Evolutionary conservation across 495 filamentous ascomycete genomes (phyloP).

Genomic region (Sordaria brevicollis): DNA sequence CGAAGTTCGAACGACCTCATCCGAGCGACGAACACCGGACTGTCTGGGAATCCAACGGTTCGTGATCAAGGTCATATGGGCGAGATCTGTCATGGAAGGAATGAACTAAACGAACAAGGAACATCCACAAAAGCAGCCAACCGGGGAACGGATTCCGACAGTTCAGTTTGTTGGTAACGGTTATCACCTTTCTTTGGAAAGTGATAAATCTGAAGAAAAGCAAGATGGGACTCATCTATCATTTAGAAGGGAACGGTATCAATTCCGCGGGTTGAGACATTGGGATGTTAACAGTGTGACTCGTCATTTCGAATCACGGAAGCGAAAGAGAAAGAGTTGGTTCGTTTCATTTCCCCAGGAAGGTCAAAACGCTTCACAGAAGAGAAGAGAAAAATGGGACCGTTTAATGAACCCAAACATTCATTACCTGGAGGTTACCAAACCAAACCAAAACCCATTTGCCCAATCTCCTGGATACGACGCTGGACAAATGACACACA

Average conservation of each 20-base stretch:
- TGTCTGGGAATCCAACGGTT: background rate
- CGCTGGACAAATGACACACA: background rate
- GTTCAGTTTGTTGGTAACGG: background rate
- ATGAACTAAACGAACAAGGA: background rate
- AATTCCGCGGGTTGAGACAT: background rate
- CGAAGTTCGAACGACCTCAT: background rate
- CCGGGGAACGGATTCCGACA: background rate
- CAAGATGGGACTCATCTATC: background rate
- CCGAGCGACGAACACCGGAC: too few species aligned
- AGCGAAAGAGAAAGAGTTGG: background rate
- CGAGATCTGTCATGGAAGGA: background rate
- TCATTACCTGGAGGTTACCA: too few species aligned
- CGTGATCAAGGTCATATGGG: background rate
- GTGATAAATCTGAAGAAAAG: background rate
- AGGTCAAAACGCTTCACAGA: background rate
- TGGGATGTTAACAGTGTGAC: background rate
- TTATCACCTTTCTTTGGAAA: background rate
- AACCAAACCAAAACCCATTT: background rate
- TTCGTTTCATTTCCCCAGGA: background rate
- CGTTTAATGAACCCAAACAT: background rate
- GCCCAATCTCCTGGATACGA: background rate
- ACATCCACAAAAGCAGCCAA: background rate
- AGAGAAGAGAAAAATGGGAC: background rate
- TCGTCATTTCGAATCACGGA: background rate
- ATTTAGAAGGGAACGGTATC: background rate